These are phyloP conservation scores for Garcia nutans DNA, from an alignment of 345 rosid genomes.

Conservation along the genomic window DNA sequence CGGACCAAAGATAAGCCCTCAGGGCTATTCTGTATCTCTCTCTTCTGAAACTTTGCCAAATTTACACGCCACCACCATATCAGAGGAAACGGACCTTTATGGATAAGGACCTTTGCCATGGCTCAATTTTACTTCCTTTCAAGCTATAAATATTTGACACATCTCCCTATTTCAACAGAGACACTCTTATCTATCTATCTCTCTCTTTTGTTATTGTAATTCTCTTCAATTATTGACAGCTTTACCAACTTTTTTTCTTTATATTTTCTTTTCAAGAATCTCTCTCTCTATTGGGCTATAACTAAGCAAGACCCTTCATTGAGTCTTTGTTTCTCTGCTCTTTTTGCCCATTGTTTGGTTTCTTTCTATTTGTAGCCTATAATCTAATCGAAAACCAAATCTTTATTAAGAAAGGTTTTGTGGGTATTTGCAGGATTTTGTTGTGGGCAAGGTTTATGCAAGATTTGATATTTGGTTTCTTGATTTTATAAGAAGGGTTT, in stretches of 20 bases:
- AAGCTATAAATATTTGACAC: not conserved
- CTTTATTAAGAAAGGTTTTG: too few relatives aligned
- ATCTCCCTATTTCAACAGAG: not conserved
- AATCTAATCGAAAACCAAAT: too few relatives aligned
- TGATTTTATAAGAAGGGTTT: not conserved
- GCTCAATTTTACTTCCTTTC: not conserved
- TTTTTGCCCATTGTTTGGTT: not conserved
- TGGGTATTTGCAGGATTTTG: too few relatives aligned
- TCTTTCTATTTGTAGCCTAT: too few relatives aligned
- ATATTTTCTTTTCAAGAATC: too few relatives aligned
- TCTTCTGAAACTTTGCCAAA: not conserved
- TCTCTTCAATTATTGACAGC: not conserved
- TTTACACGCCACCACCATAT: conserved; percentile 8
- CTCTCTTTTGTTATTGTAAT: not conserved
- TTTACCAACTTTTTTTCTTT: not conserved
- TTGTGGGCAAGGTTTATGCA: too few relatives aligned
- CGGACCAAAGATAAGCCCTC: conserved; percentile 16
- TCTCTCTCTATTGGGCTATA: not conserved
- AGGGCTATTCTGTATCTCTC: not conserved
- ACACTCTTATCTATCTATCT: not conserved
- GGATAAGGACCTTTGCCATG: conserved; percentile 18
- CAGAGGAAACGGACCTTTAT: not conserved
- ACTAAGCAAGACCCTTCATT: not conserved
- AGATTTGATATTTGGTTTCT: too few relatives aligned
- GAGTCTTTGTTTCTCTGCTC: too few relatives aligned